phyloP scores from a whole-genome alignment of 164 flowering plant genomes.

The Protea cynaroides region DNA sequence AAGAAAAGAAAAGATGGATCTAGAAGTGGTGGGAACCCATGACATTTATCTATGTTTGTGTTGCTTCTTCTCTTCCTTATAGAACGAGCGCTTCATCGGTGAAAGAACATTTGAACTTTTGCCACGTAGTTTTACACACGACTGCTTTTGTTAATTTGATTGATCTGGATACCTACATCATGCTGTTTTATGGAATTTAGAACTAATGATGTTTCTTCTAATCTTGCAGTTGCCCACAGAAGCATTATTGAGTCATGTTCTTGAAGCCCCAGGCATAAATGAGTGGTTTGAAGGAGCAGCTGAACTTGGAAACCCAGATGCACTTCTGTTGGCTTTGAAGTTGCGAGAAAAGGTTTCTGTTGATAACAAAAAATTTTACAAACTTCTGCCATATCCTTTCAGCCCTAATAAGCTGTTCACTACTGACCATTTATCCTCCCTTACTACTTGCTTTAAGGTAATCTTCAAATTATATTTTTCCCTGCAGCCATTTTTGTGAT shows the following conservation, averaged over 20 bases:
- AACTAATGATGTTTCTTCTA: constrained; percentile 13
- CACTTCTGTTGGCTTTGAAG: constrained; percentile 77
- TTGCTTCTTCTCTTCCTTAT: not conserved
- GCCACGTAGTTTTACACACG: not conserved
- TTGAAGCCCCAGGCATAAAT: constrained; percentile 64
- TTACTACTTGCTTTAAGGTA: constrained; percentile 79
- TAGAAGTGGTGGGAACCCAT: not conserved
- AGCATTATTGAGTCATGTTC: constrained; percentile 52
- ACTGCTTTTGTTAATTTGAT: not conserved
- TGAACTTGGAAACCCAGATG: constrained; percentile 87
- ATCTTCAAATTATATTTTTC: constrained; percentile 1
- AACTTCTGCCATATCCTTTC: constrained; percentile 77
- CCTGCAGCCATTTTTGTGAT: not conserved
- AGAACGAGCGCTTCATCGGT: not conserved
- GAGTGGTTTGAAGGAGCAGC: constrained; percentile 80
- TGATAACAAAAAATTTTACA: constrained; percentile 43
- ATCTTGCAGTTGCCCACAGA: constrained; percentile 66
- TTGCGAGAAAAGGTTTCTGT: constrained; percentile 47
- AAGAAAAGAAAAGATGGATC: too few species aligned
- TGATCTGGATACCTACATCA: not conserved
- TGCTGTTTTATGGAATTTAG: not conserved
- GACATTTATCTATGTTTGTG: not conserved
- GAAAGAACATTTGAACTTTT: not conserved
- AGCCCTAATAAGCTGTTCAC: constrained; percentile 52
- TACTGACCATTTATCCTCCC: constrained; percentile 46